Evolutionary conservation across 2,329 filamentous ascomycete genomes (phyloP).

Genomic region (Chalaropsis thielavioides): DNA sequence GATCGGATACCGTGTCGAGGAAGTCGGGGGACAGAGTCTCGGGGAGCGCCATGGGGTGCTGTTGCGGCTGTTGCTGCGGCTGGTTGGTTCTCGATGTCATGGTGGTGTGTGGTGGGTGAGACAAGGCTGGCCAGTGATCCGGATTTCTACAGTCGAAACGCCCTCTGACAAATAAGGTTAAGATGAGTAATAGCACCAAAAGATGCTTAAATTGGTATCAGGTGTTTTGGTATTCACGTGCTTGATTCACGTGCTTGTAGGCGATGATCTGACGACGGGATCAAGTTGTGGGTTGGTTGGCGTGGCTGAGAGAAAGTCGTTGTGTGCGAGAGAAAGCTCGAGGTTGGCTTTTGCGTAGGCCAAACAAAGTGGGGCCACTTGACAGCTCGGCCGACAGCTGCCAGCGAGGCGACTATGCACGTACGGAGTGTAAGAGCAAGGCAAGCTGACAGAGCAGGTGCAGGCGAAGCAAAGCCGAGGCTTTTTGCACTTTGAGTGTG

Average conservation of each 20-base stretch:
- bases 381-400: not conserved
- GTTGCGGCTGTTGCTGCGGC: constrained; percentile 9
- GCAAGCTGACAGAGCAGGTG: not conserved
- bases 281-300: no score
- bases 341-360: not conserved
- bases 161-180: not conserved
- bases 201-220: no score
- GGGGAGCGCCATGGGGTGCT: constrained; percentile 38
- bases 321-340: not conserved
- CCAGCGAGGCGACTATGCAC: not conserved
- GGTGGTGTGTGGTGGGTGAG: not conserved
- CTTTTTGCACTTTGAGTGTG: no score
- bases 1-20: constrained; percentile 73
- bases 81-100: constrained; percentile 3
- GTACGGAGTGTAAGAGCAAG: not conserved
- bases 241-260: not conserved
- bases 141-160: not conserved
- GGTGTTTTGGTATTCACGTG: no score
- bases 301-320: no score
- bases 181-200: no score
- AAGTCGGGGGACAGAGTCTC: constrained; percentile 61
- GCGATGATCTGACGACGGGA: not conserved
- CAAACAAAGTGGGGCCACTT: not conserved
- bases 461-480: not conserved
- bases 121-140: not conserved